These are phyloP conservation scores for Fusarium phyllophilum DNA, from an alignment of 2,329 filamentous ascomycete species.

Conservation along the genomic window DNA sequence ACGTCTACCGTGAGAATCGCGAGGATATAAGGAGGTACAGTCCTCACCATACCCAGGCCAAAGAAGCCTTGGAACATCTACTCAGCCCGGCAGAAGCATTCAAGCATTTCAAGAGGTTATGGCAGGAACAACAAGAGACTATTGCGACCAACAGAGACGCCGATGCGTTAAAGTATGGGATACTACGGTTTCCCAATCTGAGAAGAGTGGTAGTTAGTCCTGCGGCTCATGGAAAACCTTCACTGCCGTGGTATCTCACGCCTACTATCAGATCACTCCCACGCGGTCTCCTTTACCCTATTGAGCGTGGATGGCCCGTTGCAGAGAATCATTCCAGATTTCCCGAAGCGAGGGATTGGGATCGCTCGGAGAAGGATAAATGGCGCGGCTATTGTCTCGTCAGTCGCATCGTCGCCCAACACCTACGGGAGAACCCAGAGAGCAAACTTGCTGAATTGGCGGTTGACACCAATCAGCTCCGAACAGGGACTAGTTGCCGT, in stretches of 20 bases:
- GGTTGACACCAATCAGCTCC: conserved; percentile 46
- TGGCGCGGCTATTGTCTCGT: conserved; percentile 47
- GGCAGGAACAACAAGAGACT: conserved; percentile 48
- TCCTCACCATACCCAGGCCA: neutral
- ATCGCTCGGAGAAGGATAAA: conserved; percentile 8
- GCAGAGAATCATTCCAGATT: neutral
- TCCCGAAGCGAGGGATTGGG: neutral
- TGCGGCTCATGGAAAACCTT: conserved; percentile 50
- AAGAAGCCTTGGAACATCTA: neutral
- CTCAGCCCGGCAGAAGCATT: conserved; percentile 31
- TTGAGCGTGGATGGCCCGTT: conserved; percentile 45
- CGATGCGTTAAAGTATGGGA: conserved; percentile 44
- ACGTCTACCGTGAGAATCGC: neutral
- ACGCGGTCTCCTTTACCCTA: conserved; percentile 52
- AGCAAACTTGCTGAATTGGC: conserved; percentile 47
- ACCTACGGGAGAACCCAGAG: conserved; percentile 10
- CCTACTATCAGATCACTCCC: neutral
- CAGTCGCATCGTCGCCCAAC: conserved; percentile 40
- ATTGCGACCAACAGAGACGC: conserved; percentile 44
- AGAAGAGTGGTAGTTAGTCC: conserved; percentile 52
- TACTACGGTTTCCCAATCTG: conserved; percentile 49
- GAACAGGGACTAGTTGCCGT: conserved; percentile 44
- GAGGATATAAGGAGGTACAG: fast-evolving
- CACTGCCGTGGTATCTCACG: conserved; percentile 53
- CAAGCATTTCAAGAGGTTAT: conserved; percentile 47